Percentiles rank a stretch among this genome's conserved stretches.
Evolutionary conservation across 1,284 basidiomycete genomes (phyloP).

Genomic region (Leccinum solheimii): DNA sequence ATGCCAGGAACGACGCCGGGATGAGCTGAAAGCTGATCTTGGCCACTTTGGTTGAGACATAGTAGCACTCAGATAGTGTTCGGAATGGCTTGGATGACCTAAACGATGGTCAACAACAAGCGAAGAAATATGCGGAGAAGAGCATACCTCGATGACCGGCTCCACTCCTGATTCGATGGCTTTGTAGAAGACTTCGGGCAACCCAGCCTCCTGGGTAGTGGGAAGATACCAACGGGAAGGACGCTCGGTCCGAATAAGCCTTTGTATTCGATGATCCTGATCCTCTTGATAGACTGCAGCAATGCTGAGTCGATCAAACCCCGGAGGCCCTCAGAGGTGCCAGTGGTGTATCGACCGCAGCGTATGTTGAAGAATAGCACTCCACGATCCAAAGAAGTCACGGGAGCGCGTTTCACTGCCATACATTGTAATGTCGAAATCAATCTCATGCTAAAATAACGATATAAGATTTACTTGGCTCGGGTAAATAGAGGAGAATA

Average conservation of each 20-base stretch:
- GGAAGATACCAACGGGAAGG: conserved; percentile 79
- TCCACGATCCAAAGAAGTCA: conserved; percentile 57
- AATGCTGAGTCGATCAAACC: conserved; percentile 93
- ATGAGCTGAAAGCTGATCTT: conserved; percentile 79
- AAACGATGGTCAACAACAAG: conserved; percentile 1
- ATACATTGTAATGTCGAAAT: conserved; percentile 62
- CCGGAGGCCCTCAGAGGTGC: conserved; percentile 91
- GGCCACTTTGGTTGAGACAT: conserved; percentile 90
- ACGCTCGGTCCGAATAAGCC: conserved; percentile 86
- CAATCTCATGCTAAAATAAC: conserved; percentile 63
- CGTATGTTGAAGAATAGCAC: conserved; percentile 85
- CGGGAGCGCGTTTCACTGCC: conserved; percentile 44
- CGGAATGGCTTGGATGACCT: conserved; percentile 90
- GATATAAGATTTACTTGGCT: conserved; percentile 4
- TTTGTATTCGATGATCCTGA: conserved; percentile 70
- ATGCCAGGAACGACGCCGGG: conserved; percentile 82
- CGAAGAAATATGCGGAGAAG: neutral
- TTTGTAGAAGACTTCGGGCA: conserved; percentile 90
- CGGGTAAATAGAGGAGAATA: neutral
- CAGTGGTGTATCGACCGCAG: conserved; percentile 89
- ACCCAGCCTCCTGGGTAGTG: conserved; percentile 88
- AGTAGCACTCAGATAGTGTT: conserved; percentile 90
- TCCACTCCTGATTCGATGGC: conserved; percentile 86
- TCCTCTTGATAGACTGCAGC: conserved; percentile 83
- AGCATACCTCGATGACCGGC: conserved; percentile 77